Evolutionary conservation across 2,329 filamentous ascomycete species (phyloP).

Genomic region (Myriosclerotinia duriaeana): DNA sequence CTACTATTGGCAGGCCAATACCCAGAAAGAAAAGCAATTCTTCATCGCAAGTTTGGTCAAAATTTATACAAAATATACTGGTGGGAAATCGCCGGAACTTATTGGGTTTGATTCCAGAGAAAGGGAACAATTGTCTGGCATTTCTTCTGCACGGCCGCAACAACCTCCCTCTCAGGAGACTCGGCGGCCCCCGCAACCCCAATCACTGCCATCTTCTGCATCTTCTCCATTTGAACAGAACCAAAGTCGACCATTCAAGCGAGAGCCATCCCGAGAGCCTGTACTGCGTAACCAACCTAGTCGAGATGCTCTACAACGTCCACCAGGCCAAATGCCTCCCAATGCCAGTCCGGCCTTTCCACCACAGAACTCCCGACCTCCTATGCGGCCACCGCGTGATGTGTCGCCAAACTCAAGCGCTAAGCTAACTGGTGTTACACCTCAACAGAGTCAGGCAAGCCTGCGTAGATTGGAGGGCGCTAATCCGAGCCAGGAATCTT

Average conservation of each 20-base stretch:
- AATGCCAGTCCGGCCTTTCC: constrained; percentile 29
- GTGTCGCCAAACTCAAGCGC: constrained; percentile 37
- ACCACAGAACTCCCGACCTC: constrained; percentile 35
- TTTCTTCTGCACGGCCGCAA: constrained; percentile 36
- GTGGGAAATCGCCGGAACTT: constrained; percentile 75
- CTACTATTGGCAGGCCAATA: constrained; percentile 95
- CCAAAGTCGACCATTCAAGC: constrained; percentile 33
- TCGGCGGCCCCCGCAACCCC: constrained; percentile 28
- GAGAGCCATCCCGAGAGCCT: constrained; percentile 36
- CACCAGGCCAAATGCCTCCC: constrained; percentile 27
- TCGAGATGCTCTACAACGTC: constrained; percentile 37
- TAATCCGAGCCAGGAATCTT: constrained; percentile 41
- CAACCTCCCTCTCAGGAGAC: constrained; percentile 27
- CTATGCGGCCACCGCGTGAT: constrained; percentile 34
- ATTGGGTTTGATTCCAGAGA: constrained; percentile 80
- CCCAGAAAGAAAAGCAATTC: constrained; percentile 95
- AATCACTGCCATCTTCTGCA: constrained; percentile 28
- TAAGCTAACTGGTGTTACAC: constrained; percentile 30
- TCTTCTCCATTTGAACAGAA: constrained; percentile 31
- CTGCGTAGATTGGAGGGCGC: constrained; percentile 34
- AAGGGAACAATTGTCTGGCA: constrained; percentile 70
- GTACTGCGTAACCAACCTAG: constrained; percentile 34
- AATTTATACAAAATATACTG: constrained; percentile 95
- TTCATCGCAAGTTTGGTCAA: constrained; percentile 96
- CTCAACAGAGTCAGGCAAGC: constrained; percentile 32